phyloP scores from a whole-genome alignment of 495 filamentous ascomycete species.

The Poronia punctata region DNA sequence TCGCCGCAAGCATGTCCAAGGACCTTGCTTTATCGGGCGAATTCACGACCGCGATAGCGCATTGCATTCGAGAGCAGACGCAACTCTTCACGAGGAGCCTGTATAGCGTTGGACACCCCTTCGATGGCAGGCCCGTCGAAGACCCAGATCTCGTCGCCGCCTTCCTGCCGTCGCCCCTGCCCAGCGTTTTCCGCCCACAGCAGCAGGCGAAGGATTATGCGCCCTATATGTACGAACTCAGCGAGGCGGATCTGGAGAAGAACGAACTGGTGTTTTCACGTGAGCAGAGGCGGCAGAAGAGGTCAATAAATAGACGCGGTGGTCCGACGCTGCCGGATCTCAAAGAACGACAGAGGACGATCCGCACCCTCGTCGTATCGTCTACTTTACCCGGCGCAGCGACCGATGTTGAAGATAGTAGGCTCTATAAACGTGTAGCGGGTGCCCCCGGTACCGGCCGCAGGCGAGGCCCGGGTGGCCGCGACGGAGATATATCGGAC shows the following conservation, averaged over 20 bases:
- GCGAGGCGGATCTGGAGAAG: conserved; percentile 80
- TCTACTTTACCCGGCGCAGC: conserved; percentile 85
- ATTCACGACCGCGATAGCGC: conserved; percentile 95
- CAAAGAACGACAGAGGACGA: conserved; percentile 87
- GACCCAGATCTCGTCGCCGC: conserved; percentile 79
- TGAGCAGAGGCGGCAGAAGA: conserved; percentile 89
- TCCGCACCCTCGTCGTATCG: conserved; percentile 84
- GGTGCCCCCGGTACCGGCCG: conserved; percentile 47
- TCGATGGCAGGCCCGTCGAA: conserved; percentile 88
- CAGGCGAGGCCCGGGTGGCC: conserved; percentile 47
- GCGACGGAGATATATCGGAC: conserved; percentile 75
- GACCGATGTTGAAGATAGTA: conserved; percentile 67
- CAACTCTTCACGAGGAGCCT: conserved; percentile 91
- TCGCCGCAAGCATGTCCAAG: conserved; percentile 78
- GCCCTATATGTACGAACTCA: conserved; percentile 89
- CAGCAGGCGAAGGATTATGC: conserved; percentile 88
- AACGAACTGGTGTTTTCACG: conserved; percentile 88
- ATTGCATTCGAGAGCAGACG: conserved; percentile 90
- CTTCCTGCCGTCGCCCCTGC: conserved; percentile 79
- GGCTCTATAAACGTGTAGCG: conserved; percentile 65
- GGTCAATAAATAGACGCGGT: conserved; percentile 87
- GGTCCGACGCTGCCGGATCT: conserved; percentile 93
- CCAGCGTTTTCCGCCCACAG: conserved; percentile 76
- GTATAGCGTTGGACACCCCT: conserved; percentile 87
- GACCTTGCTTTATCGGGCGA: conserved; percentile 92